Evolutionary conservation across 805 yeast genomes (phyloP), one percentile per base, ranked within the genome.

Genomic region (Teunomyces cretensis): DNA sequence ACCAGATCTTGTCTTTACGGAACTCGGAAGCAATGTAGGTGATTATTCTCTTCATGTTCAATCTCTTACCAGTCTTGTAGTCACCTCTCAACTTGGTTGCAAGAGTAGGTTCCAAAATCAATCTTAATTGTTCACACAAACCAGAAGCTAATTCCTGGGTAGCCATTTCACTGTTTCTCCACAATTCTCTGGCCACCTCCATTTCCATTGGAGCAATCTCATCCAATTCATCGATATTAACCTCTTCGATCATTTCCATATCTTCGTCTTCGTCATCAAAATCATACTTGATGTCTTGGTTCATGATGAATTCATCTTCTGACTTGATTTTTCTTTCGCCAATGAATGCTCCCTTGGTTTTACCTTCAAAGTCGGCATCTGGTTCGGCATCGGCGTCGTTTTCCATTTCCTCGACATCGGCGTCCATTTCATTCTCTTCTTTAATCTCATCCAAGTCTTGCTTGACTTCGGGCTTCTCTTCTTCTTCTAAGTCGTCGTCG

Each of bases 1-100:
- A 78, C 99, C 99, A 94, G 47, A 94, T 94, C 74, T 94, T 94
- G 65, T 94, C 99, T 64, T 94, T 94, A 59, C 96, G 83, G 80
- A 89, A 94, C 58, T 90, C 96, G 31, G 96, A 88, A 0, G 99
- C 99, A 72, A 94, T 94, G 65, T 92, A 94, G 6, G 98, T 96
- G 58, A 94, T 94, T 57, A 94, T 94, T 54, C 97, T 78, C 74
- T 92, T 94, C 98, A 94, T 91, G 67, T 94, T 94, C 57, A 94
- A 78, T 54, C 99, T 78, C 65, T 94, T 94, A 64, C 99, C 99
- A 1, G 97, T 91, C 67, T 91, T 90, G 69, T 89, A 94, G 63
- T 94, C 99, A 60, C 99, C 99, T 50, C 80, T 82, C 46, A 94
- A 73, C 63, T 94, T 94, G 2, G 98, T 92, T n/a, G 97, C 95